Evolutionary conservation across 2,329 filamentous ascomycete species (phyloP).

Genomic region (Colletotrichum scovillei): DNA sequence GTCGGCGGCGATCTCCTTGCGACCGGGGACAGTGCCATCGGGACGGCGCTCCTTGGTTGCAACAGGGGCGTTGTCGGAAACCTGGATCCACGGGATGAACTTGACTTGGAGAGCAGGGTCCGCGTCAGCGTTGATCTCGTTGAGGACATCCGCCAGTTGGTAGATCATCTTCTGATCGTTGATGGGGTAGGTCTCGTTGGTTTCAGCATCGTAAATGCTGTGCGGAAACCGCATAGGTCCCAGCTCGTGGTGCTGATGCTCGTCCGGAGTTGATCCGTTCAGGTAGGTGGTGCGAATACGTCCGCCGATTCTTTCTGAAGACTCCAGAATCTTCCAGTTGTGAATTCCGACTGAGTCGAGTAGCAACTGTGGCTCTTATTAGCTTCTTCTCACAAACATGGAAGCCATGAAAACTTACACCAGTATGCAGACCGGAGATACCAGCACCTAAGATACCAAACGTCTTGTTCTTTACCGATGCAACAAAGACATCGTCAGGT

Average conservation of each 20-base stretch:
- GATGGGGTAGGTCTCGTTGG: slow-evolving; percentile 53
- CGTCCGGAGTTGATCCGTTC: slow-evolving; percentile 45
- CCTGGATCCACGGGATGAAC: slow-evolving; percentile 55
- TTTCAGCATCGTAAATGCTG: slow-evolving; percentile 51
- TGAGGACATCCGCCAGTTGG: slow-evolving; percentile 53
- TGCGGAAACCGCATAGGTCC: slow-evolving; percentile 58
- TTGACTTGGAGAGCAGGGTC: slow-evolving; percentile 45
- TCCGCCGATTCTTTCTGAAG: slow-evolving; percentile 52
- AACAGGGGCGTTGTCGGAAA: slow-evolving; percentile 46
- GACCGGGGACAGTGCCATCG: slow-evolving; percentile 42
- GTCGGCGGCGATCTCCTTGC: slow-evolving; percentile 40
- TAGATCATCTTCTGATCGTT: slow-evolving; percentile 56
- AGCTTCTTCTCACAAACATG: not conserved
- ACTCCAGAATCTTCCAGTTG: slow-evolving; percentile 58
- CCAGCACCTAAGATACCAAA: slow-evolving; percentile 51
- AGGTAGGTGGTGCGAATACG: slow-evolving; percentile 56
- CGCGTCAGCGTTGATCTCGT: slow-evolving; percentile 49
- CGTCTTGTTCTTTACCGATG: slow-evolving; percentile 39
- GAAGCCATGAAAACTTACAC: slow-evolving; percentile 24
- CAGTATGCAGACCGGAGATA: slow-evolving; percentile 47
- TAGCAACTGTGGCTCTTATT: slow-evolving; percentile 41
- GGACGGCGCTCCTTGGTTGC: slow-evolving; percentile 40
- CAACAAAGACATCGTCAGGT: slow-evolving; percentile 38
- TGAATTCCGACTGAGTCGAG: slow-evolving; percentile 56
- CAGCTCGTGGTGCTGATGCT: slow-evolving; percentile 49